Percentiles rank a stretch among this genome's conserved stretches.
These are phyloP conservation scores for Gracilaria caudata DNA, from an alignment of 23 red algal genomes.

Conservation along the genomic window DNA sequence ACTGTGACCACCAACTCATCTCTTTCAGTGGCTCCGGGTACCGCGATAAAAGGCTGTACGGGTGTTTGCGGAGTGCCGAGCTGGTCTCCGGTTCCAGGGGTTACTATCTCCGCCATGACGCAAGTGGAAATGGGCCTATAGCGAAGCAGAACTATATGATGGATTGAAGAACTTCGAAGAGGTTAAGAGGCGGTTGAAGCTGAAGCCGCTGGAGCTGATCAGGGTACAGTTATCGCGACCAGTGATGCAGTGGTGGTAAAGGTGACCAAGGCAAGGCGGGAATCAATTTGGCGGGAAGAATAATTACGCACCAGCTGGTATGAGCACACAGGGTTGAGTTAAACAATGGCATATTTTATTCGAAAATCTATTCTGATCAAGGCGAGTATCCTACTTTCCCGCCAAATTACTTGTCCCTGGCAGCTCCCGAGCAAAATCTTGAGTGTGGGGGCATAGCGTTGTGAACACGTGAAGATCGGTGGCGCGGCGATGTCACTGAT, in stretches of 20 bases:
- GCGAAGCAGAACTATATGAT: background rate
- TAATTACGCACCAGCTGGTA: background rate
- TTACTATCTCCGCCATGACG: slow-evolving; percentile 46
- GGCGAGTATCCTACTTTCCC: background rate
- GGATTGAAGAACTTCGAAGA: background rate
- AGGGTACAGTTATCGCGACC: background rate
- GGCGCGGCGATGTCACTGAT: background rate
- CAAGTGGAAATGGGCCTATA: background rate
- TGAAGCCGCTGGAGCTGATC: background rate
- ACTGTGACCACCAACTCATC: slow-evolving; percentile 83
- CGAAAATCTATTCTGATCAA: slow-evolving; percentile 7
- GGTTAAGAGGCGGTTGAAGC: background rate
- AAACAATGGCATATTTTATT: slow-evolving; percentile 10
- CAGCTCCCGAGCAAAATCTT: too few relatives aligned
- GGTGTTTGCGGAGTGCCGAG: slow-evolving; percentile 57
- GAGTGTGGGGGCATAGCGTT: too few relatives aligned
- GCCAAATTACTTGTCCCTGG: slow-evolving; percentile 9
- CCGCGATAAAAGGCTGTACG: background rate
- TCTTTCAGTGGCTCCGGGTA: slow-evolving; percentile 23
- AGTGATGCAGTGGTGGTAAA: background rate
- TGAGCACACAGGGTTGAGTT: background rate
- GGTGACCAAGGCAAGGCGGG: background rate
- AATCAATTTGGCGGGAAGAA: slow-evolving; percentile 17
- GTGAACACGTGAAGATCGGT: background rate
- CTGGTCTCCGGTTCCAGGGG: slow-evolving; percentile 30